Base-by-base conservation (phyloP, 2,329 filamentous ascomycete species). In the Trichoderma hamatum region DNA sequence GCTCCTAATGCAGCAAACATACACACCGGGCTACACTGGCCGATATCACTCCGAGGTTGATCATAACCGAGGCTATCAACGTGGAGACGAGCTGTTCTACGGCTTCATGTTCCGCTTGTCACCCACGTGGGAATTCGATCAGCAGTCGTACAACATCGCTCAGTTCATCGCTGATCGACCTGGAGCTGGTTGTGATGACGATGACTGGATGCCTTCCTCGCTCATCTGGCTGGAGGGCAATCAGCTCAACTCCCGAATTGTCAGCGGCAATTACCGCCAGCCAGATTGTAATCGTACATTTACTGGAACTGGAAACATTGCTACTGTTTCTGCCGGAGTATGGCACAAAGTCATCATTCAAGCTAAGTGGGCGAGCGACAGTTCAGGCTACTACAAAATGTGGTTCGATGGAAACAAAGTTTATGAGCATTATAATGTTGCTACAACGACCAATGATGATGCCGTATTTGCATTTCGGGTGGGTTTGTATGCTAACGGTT, bases 121-220 rank as follows among this genome's bases (percentile, higher is more conserved):
- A 32, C 73, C 81, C 0, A 64, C 76, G 67, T 85, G 83, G 84
- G 74, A 85, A 70, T 84, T 84, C 73, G 72, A 74, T 24, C 74
- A 75, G 2, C 82, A 84, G 74, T 76, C 74, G 60, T 85, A 82
- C 75, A 84, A 85, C 75, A 74, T 85, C 46, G 82, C 80, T 0
- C 83, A 86, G 74, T 86, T 85, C 76, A 85, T 85, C 72, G 82
- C 83, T 59, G 78, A 85, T 70, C 84, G 84, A 70, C 74, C 75
- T 2, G 78, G 80, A 69, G 76, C 80, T 3, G 76, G 77, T 52
- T 84, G 82, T 72, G 78, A 72, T 62, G 77, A 71, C 61, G 81
- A 85, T 70, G 79, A 81, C 66, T 85, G 76, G 72, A 84, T 84
- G 82, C 84, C 83, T 0, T 79, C 78, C 16, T 81, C 78, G 59